Base-by-base conservation (phyloP, 805 yeast genomes). In the Priceomyces castillae region DNA sequence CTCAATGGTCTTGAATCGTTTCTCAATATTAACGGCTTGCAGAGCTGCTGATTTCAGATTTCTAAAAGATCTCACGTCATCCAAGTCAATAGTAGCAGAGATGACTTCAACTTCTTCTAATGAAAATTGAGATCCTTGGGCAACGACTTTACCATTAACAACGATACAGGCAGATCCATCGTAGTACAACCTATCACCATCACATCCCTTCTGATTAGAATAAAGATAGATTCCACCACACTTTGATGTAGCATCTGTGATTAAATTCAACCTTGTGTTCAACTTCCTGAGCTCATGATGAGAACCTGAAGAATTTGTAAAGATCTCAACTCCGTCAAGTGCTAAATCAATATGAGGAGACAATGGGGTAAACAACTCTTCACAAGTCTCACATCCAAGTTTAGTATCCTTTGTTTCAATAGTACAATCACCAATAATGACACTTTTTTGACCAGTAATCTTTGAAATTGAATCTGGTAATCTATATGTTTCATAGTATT, bases 301-400 rank as follows among this genome's bases (percentile, higher is more conserved):
- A n/a, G 96, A 86, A 1, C 99, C 99, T 4, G 95, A 84, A 0
- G 97, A 89, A 61, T 94, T 94, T 34, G 97, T 90, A 59, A 94
- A 76, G 56, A 94, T 90, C 64, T 94, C 99, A n/a, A 92, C 96
- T 34, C 99, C 99, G 62, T 90, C 97, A 26, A 94, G 69, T 0
- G 96, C 79, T 88, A 92, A 82, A 15, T 81, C 80, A 43, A 94
- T 86, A 63, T 92, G 97, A 2, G 99, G 99, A 3, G 96, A 82
- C 51, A 88, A 84, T 1, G 99, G 99, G 0, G 99, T 94, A 64
- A 94, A 94, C 44, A 94, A 72, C 64, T 94, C 99, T 62, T 94
- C 99, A 64, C 99, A 94, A 0, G 99, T 95, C 65, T 94, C 99
- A 36, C 92, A 88, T n/a, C 99, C 99, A 43, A 94, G 74, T 35